phyloP scores from a whole-genome alignment of 768 basidiomycete species.

The Trichaptum fuscoviolaceum region DNA sequence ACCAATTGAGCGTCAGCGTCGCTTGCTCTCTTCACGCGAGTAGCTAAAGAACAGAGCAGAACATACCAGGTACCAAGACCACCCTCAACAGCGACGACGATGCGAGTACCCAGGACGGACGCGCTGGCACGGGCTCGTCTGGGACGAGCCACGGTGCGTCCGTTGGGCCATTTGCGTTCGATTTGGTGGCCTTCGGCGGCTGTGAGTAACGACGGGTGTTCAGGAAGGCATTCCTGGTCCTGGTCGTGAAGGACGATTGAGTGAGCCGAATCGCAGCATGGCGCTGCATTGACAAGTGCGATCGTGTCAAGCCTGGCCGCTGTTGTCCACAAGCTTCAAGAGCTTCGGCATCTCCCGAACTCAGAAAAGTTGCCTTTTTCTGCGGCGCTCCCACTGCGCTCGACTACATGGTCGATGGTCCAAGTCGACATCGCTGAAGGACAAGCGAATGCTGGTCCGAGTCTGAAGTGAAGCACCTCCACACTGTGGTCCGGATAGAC shows the following conservation, averaged over 20 bases:
- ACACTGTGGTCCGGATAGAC: too few species aligned
- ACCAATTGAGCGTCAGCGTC: too few species aligned
- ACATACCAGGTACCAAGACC: neutral
- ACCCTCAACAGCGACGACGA: neutral
- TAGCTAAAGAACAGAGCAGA: neutral
- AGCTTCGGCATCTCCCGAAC: neutral
- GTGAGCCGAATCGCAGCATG: neutral
- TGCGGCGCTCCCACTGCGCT: too few species aligned
- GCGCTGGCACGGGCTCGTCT: neutral
- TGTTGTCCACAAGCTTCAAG: neutral
- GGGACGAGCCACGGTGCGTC: conserved; percentile 5
- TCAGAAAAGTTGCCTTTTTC: too few species aligned
- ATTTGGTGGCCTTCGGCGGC: neutral
- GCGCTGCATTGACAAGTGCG: neutral
- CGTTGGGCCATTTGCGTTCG: neutral
- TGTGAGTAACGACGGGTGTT: neutral
- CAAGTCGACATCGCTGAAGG: too few species aligned
- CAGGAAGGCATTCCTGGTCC: neutral
- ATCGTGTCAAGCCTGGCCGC: neutral
- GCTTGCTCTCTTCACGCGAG: neutral
- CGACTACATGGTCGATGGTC: too few species aligned
- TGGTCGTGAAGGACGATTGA: neutral
- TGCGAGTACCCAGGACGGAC: neutral
- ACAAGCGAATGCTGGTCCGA: too few species aligned
- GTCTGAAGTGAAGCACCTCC: too few species aligned